Base-by-base conservation (phyloP, 2,329 filamentous ascomycete genomes). In the Pseudocercospora musae region DNA sequence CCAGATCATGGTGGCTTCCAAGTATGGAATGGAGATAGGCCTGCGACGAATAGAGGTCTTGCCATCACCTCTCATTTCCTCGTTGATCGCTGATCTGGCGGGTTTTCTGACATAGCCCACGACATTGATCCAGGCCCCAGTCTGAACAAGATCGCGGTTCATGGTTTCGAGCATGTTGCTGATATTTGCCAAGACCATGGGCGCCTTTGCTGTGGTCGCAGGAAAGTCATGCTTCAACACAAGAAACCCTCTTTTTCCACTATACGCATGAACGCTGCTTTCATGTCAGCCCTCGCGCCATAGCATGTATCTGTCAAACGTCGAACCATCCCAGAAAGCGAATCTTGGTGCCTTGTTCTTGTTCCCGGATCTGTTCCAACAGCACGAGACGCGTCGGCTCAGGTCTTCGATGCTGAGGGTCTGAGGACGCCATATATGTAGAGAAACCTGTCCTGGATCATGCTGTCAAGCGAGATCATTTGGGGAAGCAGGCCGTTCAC, bases 291-390 rank as follows among this genome's bases (percentile, higher is more conserved):
- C 40, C 13, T 48, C 37, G 57, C 31, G 15, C 50, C 37, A 42
- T 56, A 56, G 50, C 13, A 56, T 27, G 56, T 49, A 53, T 62
- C 46, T 13, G 11, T 11, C 18, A 25, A 23, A 20, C 23, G 54
- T 78, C 87, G 79, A 83, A 96, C 94, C 93, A 97, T 76, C 92
- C 93, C 56, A 98, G 78, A 76, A 98, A 96, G 64, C 94, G 88
- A 64, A 97, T 89, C 78, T 98, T 98, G n/a, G 87, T 85, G n/a
- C 85, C 85, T 3, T 73, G 63, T 18, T 59, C 57, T 21, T 71
- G 57, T 4, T 49, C 49, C 2, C 78, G 78, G n/a, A 82, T 68
- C 57, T 82, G 77, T 10, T 73, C 74, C 31, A 82, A 70, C 44
- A 81, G 73, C 63, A 88, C 86, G 9, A 82, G 74, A 33, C 69